Base-by-base conservation (phyloP, 768 basidiomycete species). In the Agaricus subrufescens region DNA sequence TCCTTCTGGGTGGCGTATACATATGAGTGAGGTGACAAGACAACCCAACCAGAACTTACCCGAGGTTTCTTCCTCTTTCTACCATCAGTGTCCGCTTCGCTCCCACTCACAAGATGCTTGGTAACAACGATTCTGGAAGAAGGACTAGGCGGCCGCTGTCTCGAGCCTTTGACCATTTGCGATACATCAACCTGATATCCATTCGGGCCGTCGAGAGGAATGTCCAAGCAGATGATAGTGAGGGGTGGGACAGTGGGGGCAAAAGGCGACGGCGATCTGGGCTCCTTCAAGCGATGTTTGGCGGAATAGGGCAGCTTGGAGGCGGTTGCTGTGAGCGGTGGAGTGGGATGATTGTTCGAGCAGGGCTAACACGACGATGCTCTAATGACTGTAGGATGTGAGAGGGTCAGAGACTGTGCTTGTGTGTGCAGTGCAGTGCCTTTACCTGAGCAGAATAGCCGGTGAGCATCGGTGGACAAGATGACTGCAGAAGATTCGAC, bases 161-260 rank as follows among this genome's bases (percentile, higher is more conserved):
- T 88, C 1, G 83, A 81, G 8, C 75, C 79, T 60, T 84, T 83
- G 30, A 87, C 78, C 31, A 82, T 71, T 19, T 67, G 60, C 4
- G 78, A 62, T 57, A 91, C 79, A 62, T 91, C 83, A 45, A 91
- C 83, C 54, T 87, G 85, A 67, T 91, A 91, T 61, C 86, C 83
- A 1, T 80, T 77, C 0, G 86, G 87, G 0, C 89, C 89, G 3
- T 87, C 89, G 3, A 92, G 79, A 8, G 47, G 67, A 63, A 92
- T 89, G 3, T 85, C 75, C 25, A 91, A 77, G 3, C 89, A 77
- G 47, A 91, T 77, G 1, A 90, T 91, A 53, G 77, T 72, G n/a
- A 84, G 68, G 0, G 79, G 83, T 3, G 78, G 78, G 1, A 75
- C n/a, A 66, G 75, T 50, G 19, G 78, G 78, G 0, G 79, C 76